Percentiles rank a stretch among this genome's conserved stretches.
Evolutionary conservation across 192 early-diverging fungal species (phyloP).

Genomic region (Gryganskiella cystojenkinii): DNA sequence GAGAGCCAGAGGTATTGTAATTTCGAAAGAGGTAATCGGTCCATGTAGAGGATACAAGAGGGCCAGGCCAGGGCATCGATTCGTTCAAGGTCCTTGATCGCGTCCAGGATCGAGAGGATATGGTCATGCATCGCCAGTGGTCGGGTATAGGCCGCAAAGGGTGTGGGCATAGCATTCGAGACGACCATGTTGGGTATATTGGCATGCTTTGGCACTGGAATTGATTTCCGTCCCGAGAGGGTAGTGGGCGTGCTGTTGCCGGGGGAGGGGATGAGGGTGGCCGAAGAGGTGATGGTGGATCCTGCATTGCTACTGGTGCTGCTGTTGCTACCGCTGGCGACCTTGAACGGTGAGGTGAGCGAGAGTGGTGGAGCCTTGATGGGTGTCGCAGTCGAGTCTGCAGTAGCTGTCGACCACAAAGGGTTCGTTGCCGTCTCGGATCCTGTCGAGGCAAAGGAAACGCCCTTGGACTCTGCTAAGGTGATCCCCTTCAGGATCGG

Average conservation of each 20-base stretch:
- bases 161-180: too few species aligned
- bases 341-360: too few species aligned
- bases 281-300: background rate
- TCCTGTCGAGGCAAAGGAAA: background rate
- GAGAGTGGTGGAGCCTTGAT: background rate
- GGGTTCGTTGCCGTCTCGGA: too few species aligned
- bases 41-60: slow-evolving; percentile 27
- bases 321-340: too few species aligned
- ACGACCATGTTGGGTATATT: too few species aligned
- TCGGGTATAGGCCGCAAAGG: too few species aligned
- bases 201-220: too few species aligned
- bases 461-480: background rate
- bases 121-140: background rate
- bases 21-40: background rate
- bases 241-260: background rate
- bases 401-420: too few species aligned
- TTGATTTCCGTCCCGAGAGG: too few species aligned
- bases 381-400: too few species aligned
- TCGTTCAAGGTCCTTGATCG: slow-evolving; percentile 19
- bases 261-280: background rate
- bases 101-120: slow-evolving; percentile 1
- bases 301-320: too few species aligned
- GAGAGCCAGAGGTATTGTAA: slow-evolving; percentile 19
- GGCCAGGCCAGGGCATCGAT: slow-evolving; percentile 26
- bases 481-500: slow-evolving; percentile 22